Base-by-base conservation (phyloP, 371 early-diverging fungal species). In the Mortierella sp. region DNA sequence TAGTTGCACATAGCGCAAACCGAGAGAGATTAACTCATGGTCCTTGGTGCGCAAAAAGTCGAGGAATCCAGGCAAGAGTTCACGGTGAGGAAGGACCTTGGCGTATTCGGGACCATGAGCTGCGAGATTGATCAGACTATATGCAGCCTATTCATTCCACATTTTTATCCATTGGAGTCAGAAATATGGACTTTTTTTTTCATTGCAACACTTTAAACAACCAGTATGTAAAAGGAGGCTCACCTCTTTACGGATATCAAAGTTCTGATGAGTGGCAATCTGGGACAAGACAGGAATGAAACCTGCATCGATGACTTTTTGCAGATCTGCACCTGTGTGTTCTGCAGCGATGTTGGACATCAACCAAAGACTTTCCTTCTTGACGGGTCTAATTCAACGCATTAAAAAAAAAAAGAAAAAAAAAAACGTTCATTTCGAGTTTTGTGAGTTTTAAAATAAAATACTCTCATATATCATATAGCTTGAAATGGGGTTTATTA, bases 361-460 rank as follows among this genome's bases (percentile, higher is more conserved):
- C 5, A 93, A 88, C 93, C 94, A 93, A 39, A 94, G 86, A 3
- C 90, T 86, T 75, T 94, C 94, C 66, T 93, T 94, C 73, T 91
- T 90, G 35, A 94, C 87, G 2, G 90, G 88, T 45, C 93, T 89
- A 78, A 49, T 43, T 8, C 43, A 43, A 14, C 43, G 5, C 5
- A 18, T 16, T 52, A 24, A 52, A 52, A 5, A 30, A 67, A 26
- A 58, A 45, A n/a, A 30, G 6, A 64, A 35, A 0, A 26, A 40
- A 22, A 54, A 16, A 10, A 43, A 11, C 9, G 1, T 43, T 43
- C 11, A 10, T 43, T 10, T 43, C 2, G 2, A 3, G 30, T 14
- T 52, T 24, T 9, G 52, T 52, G 52, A 52, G 52, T 22, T 20
- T 52, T 1, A 18, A 6, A 20, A n/a, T 24, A 18, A 8, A 1